Evolutionary conservation across 2,329 filamentous ascomycete species (phyloP).

Genomic region (Mycosphaerella sp.): DNA sequence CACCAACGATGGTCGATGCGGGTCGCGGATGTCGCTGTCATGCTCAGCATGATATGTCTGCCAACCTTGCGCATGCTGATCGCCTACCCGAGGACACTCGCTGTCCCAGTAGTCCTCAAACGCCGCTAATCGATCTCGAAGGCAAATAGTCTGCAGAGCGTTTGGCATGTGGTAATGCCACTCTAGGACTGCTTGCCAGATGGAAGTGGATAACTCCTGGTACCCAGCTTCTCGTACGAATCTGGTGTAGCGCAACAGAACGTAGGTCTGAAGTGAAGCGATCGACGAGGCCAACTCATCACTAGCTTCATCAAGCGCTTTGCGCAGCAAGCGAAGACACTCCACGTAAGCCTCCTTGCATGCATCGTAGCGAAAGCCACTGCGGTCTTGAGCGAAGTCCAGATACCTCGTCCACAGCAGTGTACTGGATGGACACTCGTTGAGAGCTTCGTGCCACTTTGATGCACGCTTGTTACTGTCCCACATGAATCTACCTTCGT

Average conservation of each 20-base stretch:
- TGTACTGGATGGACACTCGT: slow-evolving; percentile 52
- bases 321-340: slow-evolving; percentile 42
- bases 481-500: slow-evolving; percentile 71
- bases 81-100: slow-evolving; percentile 72
- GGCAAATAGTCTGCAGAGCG: slow-evolving; percentile 1
- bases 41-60: slow-evolving; percentile 32
- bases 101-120: slow-evolving; percentile 83
- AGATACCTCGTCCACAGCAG: slow-evolving; percentile 67
- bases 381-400: slow-evolving; percentile 62
- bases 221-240: slow-evolving; percentile 74
- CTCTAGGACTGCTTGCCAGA: slow-evolving; percentile 81
- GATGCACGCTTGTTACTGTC: slow-evolving; percentile 53
- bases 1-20: neutral
- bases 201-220: slow-evolving; percentile 65
- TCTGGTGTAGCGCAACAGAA: slow-evolving; percentile 67
- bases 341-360: slow-evolving; percentile 55
- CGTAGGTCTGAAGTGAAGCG: slow-evolving; percentile 54
- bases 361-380: slow-evolving; percentile 61
- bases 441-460: slow-evolving; percentile 61
- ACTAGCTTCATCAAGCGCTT: neutral
- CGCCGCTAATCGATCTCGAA: slow-evolving; percentile 19
- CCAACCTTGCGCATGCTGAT: slow-evolving; percentile 67
- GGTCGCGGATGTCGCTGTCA: neutral
- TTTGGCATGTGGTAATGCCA: slow-evolving; percentile 57
- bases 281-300: slow-evolving; percentile 12